phyloP scores from a whole-genome alignment of 2,329 filamentous ascomycete species.

The Ilyonectria sp. region DNA sequence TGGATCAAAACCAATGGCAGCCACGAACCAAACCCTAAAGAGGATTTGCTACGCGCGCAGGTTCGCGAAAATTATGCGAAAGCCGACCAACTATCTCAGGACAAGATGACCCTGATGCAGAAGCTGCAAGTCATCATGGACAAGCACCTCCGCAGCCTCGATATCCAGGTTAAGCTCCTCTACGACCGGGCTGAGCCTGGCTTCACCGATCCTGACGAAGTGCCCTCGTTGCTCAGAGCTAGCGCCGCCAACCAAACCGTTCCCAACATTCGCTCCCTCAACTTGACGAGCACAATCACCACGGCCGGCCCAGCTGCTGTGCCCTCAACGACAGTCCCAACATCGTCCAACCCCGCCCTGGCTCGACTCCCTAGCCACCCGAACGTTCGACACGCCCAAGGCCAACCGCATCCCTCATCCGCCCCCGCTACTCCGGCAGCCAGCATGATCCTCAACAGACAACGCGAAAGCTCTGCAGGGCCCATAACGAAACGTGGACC shows the following conservation, averaged over 20 bases:
- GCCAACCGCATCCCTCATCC: conserved; percentile 68
- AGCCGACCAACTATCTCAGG: conserved; percentile 79
- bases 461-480: conserved; percentile 72
- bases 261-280: conserved; percentile 59
- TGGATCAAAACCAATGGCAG: conserved; percentile 85
- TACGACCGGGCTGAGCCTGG: conserved; percentile 74
- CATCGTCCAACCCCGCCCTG: conserved; percentile 58
- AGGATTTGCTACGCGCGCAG: conserved; percentile 76
- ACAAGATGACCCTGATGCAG: conserved; percentile 80
- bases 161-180: conserved; percentile 73
- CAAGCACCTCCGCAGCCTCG: conserved; percentile 75
- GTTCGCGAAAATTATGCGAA: conserved; percentile 78
- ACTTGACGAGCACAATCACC: conserved; percentile 57
- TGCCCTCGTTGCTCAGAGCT: conserved; percentile 74
- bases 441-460: conserved; percentile 71
- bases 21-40: conserved; percentile 81
- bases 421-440: conserved; percentile 74
- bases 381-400: conserved; percentile 65
- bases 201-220: conserved; percentile 73
- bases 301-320: conserved; percentile 45
- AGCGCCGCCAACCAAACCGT: conserved; percentile 67
- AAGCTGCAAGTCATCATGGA: conserved; percentile 74
- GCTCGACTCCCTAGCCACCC: conserved; percentile 60
- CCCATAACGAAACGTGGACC: conserved; percentile 70
- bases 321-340: conserved; percentile 45